Percentiles rank a stretch among this genome's conserved stretches.
phyloP scores from a whole-genome alignment of 2,329 filamentous ascomycete species.

The Cladobotryum protrusum region DNA sequence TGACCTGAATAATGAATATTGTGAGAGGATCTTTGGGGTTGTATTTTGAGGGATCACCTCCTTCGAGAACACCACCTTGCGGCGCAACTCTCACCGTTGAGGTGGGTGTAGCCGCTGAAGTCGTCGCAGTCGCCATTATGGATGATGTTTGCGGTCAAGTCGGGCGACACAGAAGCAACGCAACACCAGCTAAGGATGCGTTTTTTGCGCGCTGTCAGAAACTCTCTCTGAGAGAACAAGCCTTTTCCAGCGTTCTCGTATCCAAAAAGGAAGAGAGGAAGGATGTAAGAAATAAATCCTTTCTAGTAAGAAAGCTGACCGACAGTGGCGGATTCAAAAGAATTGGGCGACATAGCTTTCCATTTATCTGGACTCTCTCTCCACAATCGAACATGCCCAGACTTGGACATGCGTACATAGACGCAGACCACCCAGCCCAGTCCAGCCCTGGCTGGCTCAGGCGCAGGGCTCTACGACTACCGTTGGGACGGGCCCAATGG shows the following conservation, averaged over 20 bases:
- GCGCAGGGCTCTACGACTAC: too few species aligned
- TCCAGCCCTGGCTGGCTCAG: too few species aligned
- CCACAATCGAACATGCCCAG: too few species aligned
- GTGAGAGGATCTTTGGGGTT: constrained; percentile 66
- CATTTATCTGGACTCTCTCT: too few species aligned
- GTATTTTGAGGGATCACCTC: constrained; percentile 61
- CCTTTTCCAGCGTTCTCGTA: background rate
- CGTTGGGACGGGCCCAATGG: too few species aligned
- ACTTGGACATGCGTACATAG: too few species aligned
- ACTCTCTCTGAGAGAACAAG: background rate
- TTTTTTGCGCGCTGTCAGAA: background rate
- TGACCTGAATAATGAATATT: constrained; percentile 67
- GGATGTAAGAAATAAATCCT: background rate
- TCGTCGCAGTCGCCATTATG: constrained; percentile 17
- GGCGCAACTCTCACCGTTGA: constrained; percentile 27
- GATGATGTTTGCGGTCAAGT: background rate
- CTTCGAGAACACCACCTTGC: constrained; percentile 62
- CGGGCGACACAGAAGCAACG: background rate
- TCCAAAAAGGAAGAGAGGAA: background rate
- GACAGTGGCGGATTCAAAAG: too few species aligned
- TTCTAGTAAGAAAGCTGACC: too few species aligned
- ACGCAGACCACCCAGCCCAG: too few species aligned
- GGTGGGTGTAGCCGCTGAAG: constrained; percentile 23
- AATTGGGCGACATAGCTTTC: too few species aligned
- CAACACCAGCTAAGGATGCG: background rate